A percentile compares a stretch with the other conserved stretches of the same genome.
Evolutionary conservation across 306 rosid genomes (phyloP).

Genomic region (Hylodesmum podocarpum): DNA sequence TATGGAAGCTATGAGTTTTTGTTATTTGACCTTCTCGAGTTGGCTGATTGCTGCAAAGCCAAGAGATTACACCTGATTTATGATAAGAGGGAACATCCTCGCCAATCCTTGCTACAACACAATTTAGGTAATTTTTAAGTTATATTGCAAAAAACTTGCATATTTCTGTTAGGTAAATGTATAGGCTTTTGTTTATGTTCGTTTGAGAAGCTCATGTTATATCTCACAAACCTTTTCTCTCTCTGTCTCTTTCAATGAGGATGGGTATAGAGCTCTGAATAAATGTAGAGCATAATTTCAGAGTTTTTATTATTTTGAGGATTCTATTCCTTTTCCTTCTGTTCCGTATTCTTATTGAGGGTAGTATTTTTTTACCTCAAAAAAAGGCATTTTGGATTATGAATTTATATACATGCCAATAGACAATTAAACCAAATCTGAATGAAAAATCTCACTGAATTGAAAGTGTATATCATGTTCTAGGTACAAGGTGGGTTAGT

Average conservation of each 20-base stretch:
- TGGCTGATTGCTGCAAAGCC: conserved; percentile 97
- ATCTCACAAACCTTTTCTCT: neutral
- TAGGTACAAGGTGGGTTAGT: neutral
- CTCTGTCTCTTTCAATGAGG: neutral
- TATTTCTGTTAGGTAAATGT: conserved; percentile 6
- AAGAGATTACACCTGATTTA: conserved; percentile 79
- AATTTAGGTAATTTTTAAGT: conserved; percentile 64
- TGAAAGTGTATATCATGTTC: neutral
- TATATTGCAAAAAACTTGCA: neutral
- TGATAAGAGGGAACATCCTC: conserved; percentile 95
- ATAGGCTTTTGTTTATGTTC: conserved; percentile 5
- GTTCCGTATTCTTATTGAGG: neutral
- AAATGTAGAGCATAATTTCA: neutral
- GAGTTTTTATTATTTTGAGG: neutral
- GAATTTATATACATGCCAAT: too few species aligned
- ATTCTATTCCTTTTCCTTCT: neutral
- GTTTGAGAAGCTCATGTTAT: conserved; percentile 23
- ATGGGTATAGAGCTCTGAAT: neutral
- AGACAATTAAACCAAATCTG: too few species aligned
- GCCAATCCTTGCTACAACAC: conserved; percentile 93
- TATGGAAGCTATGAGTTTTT: conserved; percentile 76
- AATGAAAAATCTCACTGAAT: too few species aligned
- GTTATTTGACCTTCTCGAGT: conserved; percentile 91
- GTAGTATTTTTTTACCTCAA: too few species aligned
- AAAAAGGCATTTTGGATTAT: too few species aligned